Conservation (phyloP, 2,329 filamentous ascomycete species). For the Aspergillus sp. region DNA sequence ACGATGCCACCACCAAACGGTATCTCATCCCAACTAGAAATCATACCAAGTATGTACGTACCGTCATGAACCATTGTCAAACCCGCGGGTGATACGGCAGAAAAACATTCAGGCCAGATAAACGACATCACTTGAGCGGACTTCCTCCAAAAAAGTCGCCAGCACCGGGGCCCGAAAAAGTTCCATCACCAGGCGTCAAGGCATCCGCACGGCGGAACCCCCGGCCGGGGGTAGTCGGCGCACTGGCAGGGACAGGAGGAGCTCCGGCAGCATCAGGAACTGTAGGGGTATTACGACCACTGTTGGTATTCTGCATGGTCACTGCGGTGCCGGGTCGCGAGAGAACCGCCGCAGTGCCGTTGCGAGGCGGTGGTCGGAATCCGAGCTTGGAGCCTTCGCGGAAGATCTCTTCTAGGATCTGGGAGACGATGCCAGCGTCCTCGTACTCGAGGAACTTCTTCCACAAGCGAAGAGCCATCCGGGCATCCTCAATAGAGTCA, state of each 20-base stretch:
- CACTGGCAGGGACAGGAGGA: conserved; percentile 23
- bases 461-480: conserved; percentile 84
- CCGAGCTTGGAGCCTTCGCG: conserved; percentile 58
- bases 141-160: conserved; percentile 40
- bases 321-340: conserved; percentile 40
- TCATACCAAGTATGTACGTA: not conserved
- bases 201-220: conserved; percentile 41
- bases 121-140: conserved; percentile 31
- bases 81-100: not conserved
- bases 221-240: conserved; percentile 41
- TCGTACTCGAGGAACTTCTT: conserved; percentile 86
- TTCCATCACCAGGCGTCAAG: conserved; percentile 42
- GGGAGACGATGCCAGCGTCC: conserved; percentile 78
- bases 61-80: not conserved
- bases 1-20: not conserved
- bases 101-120: not conserved
- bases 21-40: not conserved
- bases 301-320: conserved; percentile 34
- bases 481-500: conserved; percentile 92
- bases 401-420: conserved; percentile 86
- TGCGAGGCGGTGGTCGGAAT: conserved; percentile 54
- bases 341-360: conserved; percentile 28
- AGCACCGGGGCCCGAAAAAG: conserved; percentile 35
- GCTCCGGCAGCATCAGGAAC: conserved; percentile 32
- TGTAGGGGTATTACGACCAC: conserved; percentile 42